Conservation (phyloP, 78 protist genomes). For the Chrysochromulina parva region DNA sequence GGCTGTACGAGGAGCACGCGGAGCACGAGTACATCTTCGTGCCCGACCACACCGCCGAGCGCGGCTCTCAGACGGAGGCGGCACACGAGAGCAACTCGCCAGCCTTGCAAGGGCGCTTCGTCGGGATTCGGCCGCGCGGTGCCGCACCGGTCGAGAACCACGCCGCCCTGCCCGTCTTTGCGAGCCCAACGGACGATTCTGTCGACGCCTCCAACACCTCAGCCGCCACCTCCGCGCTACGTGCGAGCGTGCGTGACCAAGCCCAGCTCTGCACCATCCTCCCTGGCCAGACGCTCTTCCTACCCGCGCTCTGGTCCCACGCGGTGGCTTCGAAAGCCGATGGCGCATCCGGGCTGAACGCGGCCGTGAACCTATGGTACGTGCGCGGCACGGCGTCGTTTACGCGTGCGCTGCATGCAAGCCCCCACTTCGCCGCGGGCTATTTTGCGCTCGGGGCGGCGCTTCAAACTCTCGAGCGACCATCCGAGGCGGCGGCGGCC, state of each 20-base stretch:
- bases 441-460: neutral
- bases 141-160: conserved; percentile 5
- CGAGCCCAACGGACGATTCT: neutral
- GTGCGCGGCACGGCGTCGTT: neutral
- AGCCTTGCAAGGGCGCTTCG: neutral
- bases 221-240: no score
- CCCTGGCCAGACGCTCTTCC: conserved; percentile 6
- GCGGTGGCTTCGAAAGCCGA: neutral
- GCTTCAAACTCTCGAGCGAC: neutral
- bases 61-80: no score
- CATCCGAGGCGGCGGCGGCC: neutral
- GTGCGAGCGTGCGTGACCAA: no score
- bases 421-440: neutral
- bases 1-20: neutral
- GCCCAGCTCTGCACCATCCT: neutral
- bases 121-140: neutral
- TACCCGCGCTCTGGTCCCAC: conserved; percentile 33
- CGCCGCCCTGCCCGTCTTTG: neutral
- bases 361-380: conserved; percentile 1
- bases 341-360: neutral
- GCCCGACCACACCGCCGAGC: neutral
- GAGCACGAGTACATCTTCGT: neutral
- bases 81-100: no score
- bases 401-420: neutral
- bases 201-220: neutral